phyloP scores from a whole-genome alignment of 2,329 filamentous ascomycete species.

The Botrytis paeoniae region DNA sequence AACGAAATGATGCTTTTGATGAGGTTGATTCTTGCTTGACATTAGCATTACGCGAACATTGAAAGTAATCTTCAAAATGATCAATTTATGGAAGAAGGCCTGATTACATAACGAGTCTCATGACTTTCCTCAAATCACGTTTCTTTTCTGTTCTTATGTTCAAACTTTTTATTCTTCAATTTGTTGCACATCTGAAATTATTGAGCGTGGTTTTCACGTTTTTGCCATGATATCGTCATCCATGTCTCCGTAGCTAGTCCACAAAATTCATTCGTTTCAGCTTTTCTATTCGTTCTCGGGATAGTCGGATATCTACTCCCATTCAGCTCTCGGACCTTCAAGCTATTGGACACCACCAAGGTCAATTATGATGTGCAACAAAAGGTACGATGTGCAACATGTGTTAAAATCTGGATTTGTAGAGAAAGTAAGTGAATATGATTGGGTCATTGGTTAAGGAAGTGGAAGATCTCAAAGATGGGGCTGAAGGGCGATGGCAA shows the following conservation, averaged over 20 bases:
- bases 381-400: constrained; percentile 18
- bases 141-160: background rate
- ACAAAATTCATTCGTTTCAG: background rate
- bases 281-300: background rate
- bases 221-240: constrained; percentile 17
- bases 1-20: background rate
- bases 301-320: background rate
- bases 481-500: background rate
- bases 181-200: constrained; percentile 19
- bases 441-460: background rate
- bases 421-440: background rate
- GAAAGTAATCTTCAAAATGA: background rate
- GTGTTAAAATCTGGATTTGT: background rate
- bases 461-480: background rate
- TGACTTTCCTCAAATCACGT: background rate
- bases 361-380: constrained; percentile 14
- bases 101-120: constrained; percentile 4
- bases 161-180: background rate
- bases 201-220: constrained; percentile 21
- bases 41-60: background rate
- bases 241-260: background rate
- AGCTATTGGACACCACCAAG: background rate
- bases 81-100: background rate
- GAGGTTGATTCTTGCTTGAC: background rate
- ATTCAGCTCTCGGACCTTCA: background rate